Conservation (phyloP, 2,329 filamentous ascomycete genomes). For the Verticillium klebahnii region DNA sequence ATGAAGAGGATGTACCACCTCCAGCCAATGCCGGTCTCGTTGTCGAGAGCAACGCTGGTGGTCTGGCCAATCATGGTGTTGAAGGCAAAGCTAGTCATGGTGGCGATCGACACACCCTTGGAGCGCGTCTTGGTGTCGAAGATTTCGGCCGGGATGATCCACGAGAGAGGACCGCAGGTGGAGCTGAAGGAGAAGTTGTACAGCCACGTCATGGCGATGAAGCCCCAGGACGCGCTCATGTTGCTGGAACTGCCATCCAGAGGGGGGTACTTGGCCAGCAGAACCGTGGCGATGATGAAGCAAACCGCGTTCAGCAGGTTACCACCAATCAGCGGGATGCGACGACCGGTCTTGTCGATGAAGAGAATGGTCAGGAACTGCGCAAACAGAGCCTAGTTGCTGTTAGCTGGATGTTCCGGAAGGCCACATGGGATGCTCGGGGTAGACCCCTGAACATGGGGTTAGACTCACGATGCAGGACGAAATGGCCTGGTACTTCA, state of each 20-base stretch:
- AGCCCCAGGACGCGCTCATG: conserved; percentile 53
- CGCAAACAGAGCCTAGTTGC: conserved; percentile 62
- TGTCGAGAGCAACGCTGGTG: conserved; percentile 1
- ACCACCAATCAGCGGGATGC: conserved; percentile 66
- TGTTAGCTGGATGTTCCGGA: conserved; percentile 47
- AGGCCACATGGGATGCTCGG: neutral
- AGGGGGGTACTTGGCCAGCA: conserved; percentile 54
- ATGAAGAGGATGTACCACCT: conserved; percentile 7
- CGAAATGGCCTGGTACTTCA: conserved; percentile 70
- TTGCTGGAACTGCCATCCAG: conserved; percentile 27
- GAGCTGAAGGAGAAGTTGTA: conserved; percentile 67
- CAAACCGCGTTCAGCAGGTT: conserved; percentile 67
- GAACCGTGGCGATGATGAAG: conserved; percentile 62
- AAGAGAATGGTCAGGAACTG: conserved; percentile 64
- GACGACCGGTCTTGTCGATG: conserved; percentile 66
- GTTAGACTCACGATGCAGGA: neutral
- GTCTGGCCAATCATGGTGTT: conserved; percentile 59
- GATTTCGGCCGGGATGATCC: conserved; percentile 27
- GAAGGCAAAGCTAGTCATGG: conserved; percentile 69
- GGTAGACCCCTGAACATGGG: neutral
- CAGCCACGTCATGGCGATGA: conserved; percentile 68
- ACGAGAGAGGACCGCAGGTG: conserved; percentile 57
- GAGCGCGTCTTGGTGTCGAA: conserved; percentile 72
- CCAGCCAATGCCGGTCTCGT: neutral
- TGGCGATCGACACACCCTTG: conserved; percentile 70